Base-by-base conservation (phyloP, 371 early-diverging fungal genomes). In the Saksenaea vasiformis region DNA sequence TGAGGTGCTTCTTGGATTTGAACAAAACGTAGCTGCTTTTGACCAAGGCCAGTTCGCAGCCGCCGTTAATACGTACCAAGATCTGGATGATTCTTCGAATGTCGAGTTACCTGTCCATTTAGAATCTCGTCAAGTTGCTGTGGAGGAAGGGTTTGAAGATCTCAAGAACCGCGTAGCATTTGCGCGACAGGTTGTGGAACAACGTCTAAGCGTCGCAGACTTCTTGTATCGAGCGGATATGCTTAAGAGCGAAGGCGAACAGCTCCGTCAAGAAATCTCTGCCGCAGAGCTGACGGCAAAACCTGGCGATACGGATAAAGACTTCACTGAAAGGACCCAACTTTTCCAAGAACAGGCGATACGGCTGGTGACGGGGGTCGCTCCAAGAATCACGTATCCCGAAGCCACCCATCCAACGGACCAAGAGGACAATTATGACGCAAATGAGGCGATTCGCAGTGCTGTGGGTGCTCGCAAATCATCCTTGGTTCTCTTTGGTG, bases 121-220 rank as follows among this genome's bases (percentile, higher is more conserved):
- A 31, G 73, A 82, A 17, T 60, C 61, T 5, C 61, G 75, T 31
- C 85, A 85, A 60, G 56, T 64, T 1, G 69, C 26, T 0, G 72
- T 78, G 38, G 83, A 83, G 31, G 70, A 74, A 14, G 53, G 55
- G 0, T 75, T 78, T 61, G 77, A 77, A 38, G 62, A 67, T 8
- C 56, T 85, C 56, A 66, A 68, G 51, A 65, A 74, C 17, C 71
- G 79, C 0, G 69, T 73, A 34, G 51, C 65, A 0, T 82, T 80
- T 62, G 71, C 80, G 5, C 70, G 79, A 27, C 58, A 79, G 15
- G 74, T 85, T 0, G 75, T 85, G 0, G 77, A 77, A 31, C 85
- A 85, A 51, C 76, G 78, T 5, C 58, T 83, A 31, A 71, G 68
- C 24, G 68, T 85, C 37, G 68, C 73, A 70, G 83, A 82, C 11